Conservation (phyloP, 306 rosid genomes). For the Astragalus membranaceus region DNA sequence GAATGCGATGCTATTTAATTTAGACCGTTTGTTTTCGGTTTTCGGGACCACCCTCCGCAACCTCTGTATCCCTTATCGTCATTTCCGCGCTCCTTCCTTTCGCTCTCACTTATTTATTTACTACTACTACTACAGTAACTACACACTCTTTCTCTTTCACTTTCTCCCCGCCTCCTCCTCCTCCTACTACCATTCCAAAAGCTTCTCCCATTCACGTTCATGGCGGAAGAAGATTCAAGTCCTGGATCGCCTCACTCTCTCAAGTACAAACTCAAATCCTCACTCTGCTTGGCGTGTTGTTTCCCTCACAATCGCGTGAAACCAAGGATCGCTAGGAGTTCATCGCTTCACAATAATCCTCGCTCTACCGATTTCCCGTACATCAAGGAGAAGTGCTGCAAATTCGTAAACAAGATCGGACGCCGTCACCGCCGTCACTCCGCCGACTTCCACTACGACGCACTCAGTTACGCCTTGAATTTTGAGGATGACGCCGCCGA, state of each 20-base stretch:
- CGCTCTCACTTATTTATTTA: conserved; percentile 1
- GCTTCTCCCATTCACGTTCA: neutral
- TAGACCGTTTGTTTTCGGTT: neutral
- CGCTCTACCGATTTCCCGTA: conserved; percentile 34
- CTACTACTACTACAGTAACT: neutral
- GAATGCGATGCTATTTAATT: neutral
- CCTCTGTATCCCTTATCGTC: conserved; percentile 24
- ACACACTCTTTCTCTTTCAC: neutral
- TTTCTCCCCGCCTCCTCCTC: neutral
- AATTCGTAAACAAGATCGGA: conserved; percentile 41
- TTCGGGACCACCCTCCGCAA: conserved; percentile 9
- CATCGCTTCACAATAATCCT: conserved; percentile 26
- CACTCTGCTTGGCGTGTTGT: conserved; percentile 38
- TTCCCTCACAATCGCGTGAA: conserved; percentile 27
- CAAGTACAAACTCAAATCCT: conserved; percentile 32
- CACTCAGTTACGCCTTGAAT: conserved; percentile 56
- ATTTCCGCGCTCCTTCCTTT: neutral
- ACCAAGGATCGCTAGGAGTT: conserved; percentile 30
- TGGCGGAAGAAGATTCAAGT: conserved; percentile 27
- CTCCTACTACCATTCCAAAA: neutral
- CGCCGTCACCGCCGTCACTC: conserved; percentile 55
- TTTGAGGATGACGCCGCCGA: conserved; percentile 49
- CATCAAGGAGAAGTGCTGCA: conserved; percentile 39
- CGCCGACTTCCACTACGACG: conserved; percentile 65
- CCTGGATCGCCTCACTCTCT: conserved; percentile 31